These are phyloP conservation scores for Clathrospora elynae DNA, from an alignment of 2,329 filamentous ascomycete genomes.

Conservation along the genomic window DNA sequence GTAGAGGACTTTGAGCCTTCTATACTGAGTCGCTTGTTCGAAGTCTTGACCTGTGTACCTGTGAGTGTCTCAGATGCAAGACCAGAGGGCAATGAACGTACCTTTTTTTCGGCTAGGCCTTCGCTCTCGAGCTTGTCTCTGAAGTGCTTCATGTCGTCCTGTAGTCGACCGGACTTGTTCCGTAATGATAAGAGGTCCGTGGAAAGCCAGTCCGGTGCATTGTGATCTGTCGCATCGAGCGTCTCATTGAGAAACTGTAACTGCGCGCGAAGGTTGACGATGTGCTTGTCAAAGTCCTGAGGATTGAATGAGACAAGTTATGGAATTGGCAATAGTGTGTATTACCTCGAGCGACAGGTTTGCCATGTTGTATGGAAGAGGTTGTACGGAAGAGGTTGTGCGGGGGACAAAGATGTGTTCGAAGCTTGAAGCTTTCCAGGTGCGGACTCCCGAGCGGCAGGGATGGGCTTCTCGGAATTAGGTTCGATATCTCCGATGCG, in stretches of 20 bases:
- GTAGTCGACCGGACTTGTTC: conserved; percentile 40
- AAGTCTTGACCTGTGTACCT: conserved; percentile 18
- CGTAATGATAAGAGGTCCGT: conserved; percentile 41
- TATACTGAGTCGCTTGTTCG: conserved; percentile 39
- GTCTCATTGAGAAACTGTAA: conserved; percentile 38
- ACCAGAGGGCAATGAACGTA: conserved; percentile 3
- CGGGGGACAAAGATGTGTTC: conserved; percentile 2
- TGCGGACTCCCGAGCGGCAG: conserved; percentile 16
- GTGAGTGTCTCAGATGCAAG: conserved; percentile 9
- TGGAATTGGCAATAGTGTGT: conserved; percentile 3
- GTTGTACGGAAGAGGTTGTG: conserved; percentile 8
- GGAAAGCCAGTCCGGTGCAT: conserved; percentile 45
- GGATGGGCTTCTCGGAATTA: conserved; percentile 13
- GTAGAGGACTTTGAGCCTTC: conserved; percentile 25
- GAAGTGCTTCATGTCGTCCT: conserved; percentile 45
- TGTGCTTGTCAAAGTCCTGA: conserved; percentile 42
- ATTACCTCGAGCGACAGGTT: conserved; percentile 38
- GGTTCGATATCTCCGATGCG: no score
- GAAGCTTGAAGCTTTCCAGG: conserved; percentile 8
- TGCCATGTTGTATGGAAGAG: conserved; percentile 25
- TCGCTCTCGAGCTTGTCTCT: conserved; percentile 36
- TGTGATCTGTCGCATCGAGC: conserved; percentile 43
- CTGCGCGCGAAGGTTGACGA: conserved; percentile 37
- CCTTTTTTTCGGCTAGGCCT: conserved; percentile 35
- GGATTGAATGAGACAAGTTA: conserved; percentile 19